Base-by-base conservation (phyloP, 1,284 basidiomycete species). In the Cystobasidium slooffiae region DNA sequence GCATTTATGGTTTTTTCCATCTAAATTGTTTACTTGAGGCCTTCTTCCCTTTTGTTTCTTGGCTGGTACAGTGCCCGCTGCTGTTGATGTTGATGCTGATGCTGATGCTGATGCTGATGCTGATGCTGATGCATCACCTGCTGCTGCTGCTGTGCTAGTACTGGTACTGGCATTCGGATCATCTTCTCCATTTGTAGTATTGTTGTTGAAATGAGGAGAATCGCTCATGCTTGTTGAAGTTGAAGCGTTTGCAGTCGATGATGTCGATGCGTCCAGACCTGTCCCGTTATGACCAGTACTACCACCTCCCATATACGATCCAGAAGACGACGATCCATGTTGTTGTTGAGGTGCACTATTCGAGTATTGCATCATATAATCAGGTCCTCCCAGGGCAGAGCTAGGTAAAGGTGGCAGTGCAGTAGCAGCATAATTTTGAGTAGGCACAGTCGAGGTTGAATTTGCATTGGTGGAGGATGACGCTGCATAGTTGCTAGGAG, bases 31-130 rank as follows among this genome's bases (percentile, higher is more conserved):
- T n/a, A 24, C 39, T 24, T 46, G 65, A n/a, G 63, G 70, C 39
- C 70, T 65, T 51, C 70, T 73, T 31, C 70, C 70, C 44, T 73
- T 73, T 47, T 73, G 70, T 53, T 73, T 73, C 53, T 73, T 73
- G 9, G 62, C 52, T 44, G 70, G 70, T 59, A 65, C 62, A 20
- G 18, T n/a, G 4, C 47, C 22, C 24, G 46, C 18, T 37, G 58
- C n/a, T 64, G 24, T 24, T 43, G 65, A 67, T 22, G 62, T n/a
- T 12, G 44, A 47, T 22, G 22, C 16, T n/a, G 62, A 20, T 46
- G 31, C 43, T 55, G 53, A 24, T 10, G 53, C 3, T 24, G 53
- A 31, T 31, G 46, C 8, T 47, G 46, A 47, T 24, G 18, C 61
- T 63, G 24, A 3, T n/a, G 39, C 46, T 47, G 8, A 8, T 49